Evolutionary conservation across 169 alveolate genomes (phyloP), one percentile per base, ranked within the genome.

Genomic region (Perkinsus olseni): DNA sequence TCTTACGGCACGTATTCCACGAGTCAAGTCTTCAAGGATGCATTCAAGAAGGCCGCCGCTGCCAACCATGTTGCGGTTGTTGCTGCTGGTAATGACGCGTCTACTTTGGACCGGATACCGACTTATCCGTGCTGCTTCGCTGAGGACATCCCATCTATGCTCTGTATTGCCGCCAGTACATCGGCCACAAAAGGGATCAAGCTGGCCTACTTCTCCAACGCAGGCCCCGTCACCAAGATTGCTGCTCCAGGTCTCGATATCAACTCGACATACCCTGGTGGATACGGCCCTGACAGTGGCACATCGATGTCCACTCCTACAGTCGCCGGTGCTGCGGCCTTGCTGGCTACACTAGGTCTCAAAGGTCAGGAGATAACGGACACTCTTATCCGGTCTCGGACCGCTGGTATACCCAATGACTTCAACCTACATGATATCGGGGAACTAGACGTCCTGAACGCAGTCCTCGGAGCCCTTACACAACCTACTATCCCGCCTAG

Each of bases 181-280:
- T n/a, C n/a, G n/a, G n/a, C n/a, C n/a, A n/a, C n/a, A n/a, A n/a
- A n/a, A n/a, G n/a, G n/a, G n/a, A n/a, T n/a, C n/a, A 40, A 92
- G 34, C 92, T 93, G 17, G 95, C 94, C 4, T 51, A 92, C 82
- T 93, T 93, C 92, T 93, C 95, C 38, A 93, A 93, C 38, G 91
- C 91, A 74, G 95, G 95, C 28, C 51, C 94, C 74, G 92, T 93
- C 34, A 94, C 92, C 45, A 94, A 93, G 82, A 91, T 93, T 74
- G 95, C 95, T 38, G 95, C 95, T 91, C 95, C 95, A 34, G 95
- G 95, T 74, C 94, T 93, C 28, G 95, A 93, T 51, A 93, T 93
- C 20, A 31, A 92, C 34, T 93, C 95, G 36, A 93, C 95, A 10
- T 92, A 94, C 39, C 11, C 95, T n/a, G 74, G 92, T 93, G 94